Base-by-base conservation (phyloP, 73 alveolate genomes). In the Uronychia binucleata region DNA sequence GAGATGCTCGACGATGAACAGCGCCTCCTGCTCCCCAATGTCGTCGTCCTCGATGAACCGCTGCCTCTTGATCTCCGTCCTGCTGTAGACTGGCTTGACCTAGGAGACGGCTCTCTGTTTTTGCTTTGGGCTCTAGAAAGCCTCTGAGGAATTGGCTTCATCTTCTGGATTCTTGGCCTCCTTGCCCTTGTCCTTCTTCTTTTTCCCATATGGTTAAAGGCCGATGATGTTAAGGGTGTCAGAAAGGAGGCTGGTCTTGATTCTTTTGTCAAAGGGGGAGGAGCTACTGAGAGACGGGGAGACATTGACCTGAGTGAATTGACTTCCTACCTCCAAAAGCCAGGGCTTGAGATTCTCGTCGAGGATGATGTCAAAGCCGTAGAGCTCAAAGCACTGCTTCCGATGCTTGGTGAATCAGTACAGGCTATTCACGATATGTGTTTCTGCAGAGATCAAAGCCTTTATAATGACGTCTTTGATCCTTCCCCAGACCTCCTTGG, bases 281-380 rank as follows among this genome's bases (percentile, higher is more conserved):
- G 98, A 87, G 57, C 98, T 91, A 59, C 92, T 90, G 33, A 96
- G 85, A 35, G 98, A 93, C 8, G 99, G 99, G 35, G 94, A 91
- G 1, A 96, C 98, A 89, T 96, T 96, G 29, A 96, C 67, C 67
- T 46, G 19, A 46, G n/a, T n/a, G 5, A 46, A 46, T 46, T 46
- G 19, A 46, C 5, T 46, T 46, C 5, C 19, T 46, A 46, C 99
- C 82, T 96, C 99, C 30, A 96, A 83, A 46, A 96, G 78, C 98
- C 98, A 95, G 13, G 99, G 98, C 90, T 92, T 96, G 0, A 95
- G 92, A 32, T 82, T 86, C 59, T 90, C 94, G 87, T 96, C 99
- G 33, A 96, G 93, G 27, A 96, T 57, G 11, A 96, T 95, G 80
- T 96, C 99, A 60, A 95, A 97, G 33, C 99, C 99, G 87, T 97